These are phyloP conservation scores for Litsea cubeba DNA, from an alignment of 164 flowering plant species.

Conservation along the genomic window DNA sequence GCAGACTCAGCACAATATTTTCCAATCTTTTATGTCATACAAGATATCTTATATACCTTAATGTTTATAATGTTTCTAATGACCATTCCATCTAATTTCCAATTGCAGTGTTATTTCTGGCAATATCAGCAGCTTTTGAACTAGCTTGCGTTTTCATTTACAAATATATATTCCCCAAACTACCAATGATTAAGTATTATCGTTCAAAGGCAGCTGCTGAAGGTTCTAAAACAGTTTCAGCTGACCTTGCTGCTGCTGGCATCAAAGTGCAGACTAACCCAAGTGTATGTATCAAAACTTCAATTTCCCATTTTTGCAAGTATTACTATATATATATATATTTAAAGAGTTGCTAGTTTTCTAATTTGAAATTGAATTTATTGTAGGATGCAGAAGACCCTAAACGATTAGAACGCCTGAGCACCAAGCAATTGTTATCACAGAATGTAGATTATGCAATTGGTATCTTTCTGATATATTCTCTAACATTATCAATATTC, in stretches of 20 bases:
- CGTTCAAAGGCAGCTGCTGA: constrained; percentile 74
- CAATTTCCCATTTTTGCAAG: neutral
- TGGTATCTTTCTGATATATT: constrained; percentile 51
- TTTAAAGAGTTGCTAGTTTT: neutral
- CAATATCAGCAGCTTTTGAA: constrained; percentile 50
- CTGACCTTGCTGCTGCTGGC: constrained; percentile 78
- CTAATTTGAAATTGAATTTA: neutral
- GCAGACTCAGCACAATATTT: neutral
- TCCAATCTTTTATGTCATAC: neutral
- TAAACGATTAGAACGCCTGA: constrained; percentile 33
- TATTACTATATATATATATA: too few relatives aligned
- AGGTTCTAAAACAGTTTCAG: constrained; percentile 72
- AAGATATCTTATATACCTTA: neutral
- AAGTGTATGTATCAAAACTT: constrained; percentile 10
- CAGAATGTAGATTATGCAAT: constrained; percentile 59
- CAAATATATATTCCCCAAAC: constrained; percentile 55
- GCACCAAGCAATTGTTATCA: constrained; percentile 48
- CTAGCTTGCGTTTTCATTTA: constrained; percentile 60
- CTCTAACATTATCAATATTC: constrained; percentile 65
- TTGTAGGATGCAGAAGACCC: constrained; percentile 39
- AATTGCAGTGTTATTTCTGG: constrained; percentile 59
- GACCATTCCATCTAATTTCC: constrained; percentile 5
- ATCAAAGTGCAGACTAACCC: constrained; percentile 22
- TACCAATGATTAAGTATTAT: constrained; percentile 65
- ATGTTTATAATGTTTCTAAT: neutral